Evolutionary conservation across 768 basidiomycete species (phyloP).

Genomic region (Auricularia sp.): DNA sequence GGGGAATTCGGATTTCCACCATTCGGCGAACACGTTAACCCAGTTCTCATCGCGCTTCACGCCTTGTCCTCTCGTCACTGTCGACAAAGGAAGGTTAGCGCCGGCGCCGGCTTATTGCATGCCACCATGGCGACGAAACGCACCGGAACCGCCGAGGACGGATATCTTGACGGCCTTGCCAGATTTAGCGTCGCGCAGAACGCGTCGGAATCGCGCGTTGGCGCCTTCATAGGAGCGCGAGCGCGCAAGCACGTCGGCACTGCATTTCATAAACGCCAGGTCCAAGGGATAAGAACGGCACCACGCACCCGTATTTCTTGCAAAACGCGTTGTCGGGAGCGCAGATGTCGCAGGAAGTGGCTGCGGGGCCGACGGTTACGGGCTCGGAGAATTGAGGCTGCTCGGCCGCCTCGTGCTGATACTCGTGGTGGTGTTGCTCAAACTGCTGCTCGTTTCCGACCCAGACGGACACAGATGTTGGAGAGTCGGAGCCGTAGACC

Average conservation of each 20-base stretch:
- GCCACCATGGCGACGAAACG: constrained; percentile 1
- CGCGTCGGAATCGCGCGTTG: constrained; percentile 8
- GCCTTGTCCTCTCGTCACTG: constrained; percentile 8
- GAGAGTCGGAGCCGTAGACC: neutral
- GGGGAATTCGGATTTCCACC: constrained; percentile 6
- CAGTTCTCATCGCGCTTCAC: constrained; percentile 4
- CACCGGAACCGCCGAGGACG: neutral
- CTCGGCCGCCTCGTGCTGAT: no score
- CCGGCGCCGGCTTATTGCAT: constrained; percentile 3
- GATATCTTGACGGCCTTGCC: neutral
- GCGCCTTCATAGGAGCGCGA: constrained; percentile 9
- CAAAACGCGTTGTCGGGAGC: neutral
- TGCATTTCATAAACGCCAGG: neutral
- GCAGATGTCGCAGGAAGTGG: neutral
- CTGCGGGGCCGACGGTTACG: neutral
- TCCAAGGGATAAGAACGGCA: neutral
- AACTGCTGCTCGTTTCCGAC: neutral
- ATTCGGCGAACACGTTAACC: constrained; percentile 1
- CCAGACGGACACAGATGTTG: neutral
- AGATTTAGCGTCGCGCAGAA: neutral
- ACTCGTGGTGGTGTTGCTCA: neutral
- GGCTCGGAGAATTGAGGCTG: neutral
- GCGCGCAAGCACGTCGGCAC: constrained; percentile 7
- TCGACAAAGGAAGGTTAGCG: constrained; percentile 5
- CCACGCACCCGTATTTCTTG: neutral